A percentile compares a stretch with the other conserved stretches of the same genome.
Conservation (phyloP, 73 alveolate genomes). For the Paramecium sexaurelia region DNA sequence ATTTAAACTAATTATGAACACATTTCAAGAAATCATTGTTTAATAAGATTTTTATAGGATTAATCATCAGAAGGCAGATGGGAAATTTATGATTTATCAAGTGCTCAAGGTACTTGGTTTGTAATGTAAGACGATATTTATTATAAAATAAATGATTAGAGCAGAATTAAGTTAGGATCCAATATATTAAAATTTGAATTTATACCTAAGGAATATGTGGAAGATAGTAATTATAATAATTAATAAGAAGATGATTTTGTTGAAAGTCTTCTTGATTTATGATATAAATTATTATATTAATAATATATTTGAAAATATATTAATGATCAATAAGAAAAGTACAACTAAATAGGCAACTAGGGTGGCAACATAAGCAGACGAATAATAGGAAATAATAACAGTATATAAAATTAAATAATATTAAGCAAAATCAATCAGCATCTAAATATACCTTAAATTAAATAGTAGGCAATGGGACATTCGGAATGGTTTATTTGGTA, state of each 20-base stretch:
- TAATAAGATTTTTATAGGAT: not conserved
- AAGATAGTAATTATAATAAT: not conserved
- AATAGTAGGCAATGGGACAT: conserved; percentile 65
- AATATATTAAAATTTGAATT: not conserved
- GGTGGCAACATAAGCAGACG: conserved; percentile 4
- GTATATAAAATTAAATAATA: not conserved
- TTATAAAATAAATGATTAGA: not conserved
- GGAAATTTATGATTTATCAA: not conserved
- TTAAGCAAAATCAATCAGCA: not conserved
- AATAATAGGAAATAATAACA: not conserved
- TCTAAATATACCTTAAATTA: conserved; percentile 6
- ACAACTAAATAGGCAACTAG: not conserved
- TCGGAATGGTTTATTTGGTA: conserved; percentile 66
- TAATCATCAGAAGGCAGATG: not conserved
- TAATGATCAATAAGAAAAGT: conserved; percentile 2
- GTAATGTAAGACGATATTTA: not conserved
- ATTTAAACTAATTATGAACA: too few relatives aligned
- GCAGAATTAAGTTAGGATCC: not conserved
- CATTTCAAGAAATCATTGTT: not conserved
- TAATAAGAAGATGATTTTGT: not conserved
- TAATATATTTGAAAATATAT: too few relatives aligned
- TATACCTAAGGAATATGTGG: not conserved
- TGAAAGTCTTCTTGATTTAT: not conserved
- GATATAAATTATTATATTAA: not conserved
- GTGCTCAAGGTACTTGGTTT: not conserved